Evolutionary conservation across 2,329 filamentous ascomycete genomes (phyloP).

Genomic region (Penicillium hesseltinei): DNA sequence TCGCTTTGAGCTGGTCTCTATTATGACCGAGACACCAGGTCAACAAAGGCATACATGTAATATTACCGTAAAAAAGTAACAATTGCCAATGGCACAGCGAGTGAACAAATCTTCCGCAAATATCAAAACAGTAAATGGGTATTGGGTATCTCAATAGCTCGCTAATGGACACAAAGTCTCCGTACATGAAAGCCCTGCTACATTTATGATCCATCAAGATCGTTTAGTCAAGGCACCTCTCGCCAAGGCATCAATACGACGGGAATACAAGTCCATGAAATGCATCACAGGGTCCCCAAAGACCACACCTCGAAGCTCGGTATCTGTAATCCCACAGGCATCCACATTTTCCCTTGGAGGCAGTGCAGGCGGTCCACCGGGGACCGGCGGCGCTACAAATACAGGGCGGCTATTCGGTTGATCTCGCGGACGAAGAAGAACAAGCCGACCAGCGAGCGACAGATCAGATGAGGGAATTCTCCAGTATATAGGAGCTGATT

Average conservation of each 20-base stretch:
- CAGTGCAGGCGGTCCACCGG: constrained; percentile 61
- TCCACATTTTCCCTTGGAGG: constrained; percentile 57
- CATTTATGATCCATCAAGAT: not conserved
- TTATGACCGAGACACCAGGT: not conserved
- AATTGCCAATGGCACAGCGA: not conserved
- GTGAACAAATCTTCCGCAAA: not conserved
- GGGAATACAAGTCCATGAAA: constrained; percentile 74
- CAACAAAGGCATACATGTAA: not conserved
- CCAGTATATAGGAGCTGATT: constrained; percentile 19
- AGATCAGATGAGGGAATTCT: constrained; percentile 12
- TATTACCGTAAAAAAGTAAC: not conserved
- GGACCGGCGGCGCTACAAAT: constrained; percentile 68
- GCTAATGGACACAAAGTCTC: not conserved
- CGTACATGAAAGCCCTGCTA: not conserved
- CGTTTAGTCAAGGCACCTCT: constrained; percentile 60
- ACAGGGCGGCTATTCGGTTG: constrained; percentile 64
- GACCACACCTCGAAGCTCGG: constrained; percentile 65
- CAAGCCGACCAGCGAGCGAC: constrained; percentile 15
- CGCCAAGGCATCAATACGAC: constrained; percentile 68
- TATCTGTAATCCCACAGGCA: constrained; percentile 66
- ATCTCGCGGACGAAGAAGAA: constrained; percentile 25
- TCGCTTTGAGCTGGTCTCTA: not conserved
- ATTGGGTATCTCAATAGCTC: not conserved
- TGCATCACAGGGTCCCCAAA: constrained; percentile 83
- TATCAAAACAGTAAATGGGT: not conserved